Percentiles rank a stretch among this genome's conserved stretches.
These are phyloP conservation scores for Botrytis porri DNA, from an alignment of 2,329 filamentous ascomycete species.

Conservation along the genomic window DNA sequence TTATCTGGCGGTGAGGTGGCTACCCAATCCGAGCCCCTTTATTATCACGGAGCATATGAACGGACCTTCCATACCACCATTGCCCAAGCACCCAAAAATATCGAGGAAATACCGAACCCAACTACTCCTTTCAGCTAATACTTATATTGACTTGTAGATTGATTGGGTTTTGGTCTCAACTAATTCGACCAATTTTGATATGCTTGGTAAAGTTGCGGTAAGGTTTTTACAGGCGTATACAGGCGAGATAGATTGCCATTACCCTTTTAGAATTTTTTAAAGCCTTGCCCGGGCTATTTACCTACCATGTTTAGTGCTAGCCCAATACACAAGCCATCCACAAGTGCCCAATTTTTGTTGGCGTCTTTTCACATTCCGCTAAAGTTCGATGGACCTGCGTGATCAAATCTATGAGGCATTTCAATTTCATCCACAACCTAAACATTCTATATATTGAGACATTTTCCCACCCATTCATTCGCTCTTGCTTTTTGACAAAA, in stretches of 20 bases:
- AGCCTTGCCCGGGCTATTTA: not conserved
- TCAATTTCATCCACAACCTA: not conserved
- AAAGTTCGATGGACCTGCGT: constrained; percentile 9
- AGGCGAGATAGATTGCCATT: not conserved
- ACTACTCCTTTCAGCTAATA: constrained; percentile 12
- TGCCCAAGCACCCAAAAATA: not conserved
- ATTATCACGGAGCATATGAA: constrained; percentile 15
- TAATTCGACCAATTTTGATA: constrained; percentile 11
- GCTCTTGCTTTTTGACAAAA: not conserved
- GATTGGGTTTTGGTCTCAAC: constrained; percentile 1
- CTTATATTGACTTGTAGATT: not conserved
- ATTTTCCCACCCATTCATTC: constrained; percentile 10
- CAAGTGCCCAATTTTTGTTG: constrained; percentile 12
- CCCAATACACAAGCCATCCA: not conserved
- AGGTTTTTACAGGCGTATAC: constrained; percentile 8
- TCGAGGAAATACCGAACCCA: not conserved
- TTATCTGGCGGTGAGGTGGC: constrained; percentile 20
- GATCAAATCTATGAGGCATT: constrained; percentile 15
- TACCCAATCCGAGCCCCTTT: constrained; percentile 16
- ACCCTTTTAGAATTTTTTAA: constrained; percentile 1
- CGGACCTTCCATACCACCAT: not conserved
- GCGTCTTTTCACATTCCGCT: constrained; percentile 9
- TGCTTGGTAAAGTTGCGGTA: constrained; percentile 9
- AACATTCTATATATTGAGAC: constrained; percentile 18
- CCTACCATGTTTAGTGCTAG: not conserved